A percentile compares a stretch with the other conserved stretches of the same genome.
These are phyloP conservation scores for Eucalyptus dawsonii DNA, from an alignment of 345 rosid species.

Conservation along the genomic window DNA sequence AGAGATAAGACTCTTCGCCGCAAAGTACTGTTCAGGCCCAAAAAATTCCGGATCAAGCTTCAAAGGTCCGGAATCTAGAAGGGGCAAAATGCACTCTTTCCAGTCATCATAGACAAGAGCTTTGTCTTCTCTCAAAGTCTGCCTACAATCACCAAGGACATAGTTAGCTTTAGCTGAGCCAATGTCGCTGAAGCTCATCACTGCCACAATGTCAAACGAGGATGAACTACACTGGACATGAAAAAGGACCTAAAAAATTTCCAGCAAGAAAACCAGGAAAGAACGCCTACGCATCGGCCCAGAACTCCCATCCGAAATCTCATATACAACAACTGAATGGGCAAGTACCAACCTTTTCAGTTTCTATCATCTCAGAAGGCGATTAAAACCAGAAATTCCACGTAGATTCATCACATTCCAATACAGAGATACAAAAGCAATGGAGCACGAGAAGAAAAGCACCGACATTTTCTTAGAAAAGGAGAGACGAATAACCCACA, in stretches of 20 bases:
- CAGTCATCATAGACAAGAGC: slow-evolving; percentile 60
- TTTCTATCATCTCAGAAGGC: not conserved
- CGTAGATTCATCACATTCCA: not conserved
- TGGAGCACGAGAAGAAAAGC: not conserved
- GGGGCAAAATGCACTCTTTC: slow-evolving; percentile 60
- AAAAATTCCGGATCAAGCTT: slow-evolving; percentile 21
- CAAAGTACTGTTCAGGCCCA: slow-evolving; percentile 51
- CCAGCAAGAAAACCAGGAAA: not conserved
- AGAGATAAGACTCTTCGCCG: slow-evolving; percentile 60
- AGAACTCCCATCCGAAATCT: not conserved
- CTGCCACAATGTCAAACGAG: not conserved
- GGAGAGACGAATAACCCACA: not conserved
- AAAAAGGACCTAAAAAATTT: not conserved
- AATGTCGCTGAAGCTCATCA: not conserved
- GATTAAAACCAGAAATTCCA: not conserved
- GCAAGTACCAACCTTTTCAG: not conserved
- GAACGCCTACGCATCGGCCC: not conserved
- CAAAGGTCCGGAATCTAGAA: slow-evolving; percentile 15
- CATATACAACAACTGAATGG: not conserved
- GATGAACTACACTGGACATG: not conserved
- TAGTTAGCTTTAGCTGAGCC: not conserved
- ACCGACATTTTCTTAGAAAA: not conserved
- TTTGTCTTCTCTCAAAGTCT: slow-evolving; percentile 72
- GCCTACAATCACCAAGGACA: slow-evolving; percentile 23
- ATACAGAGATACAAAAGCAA: not conserved